phyloP scores from a whole-genome alignment of 352 stramenopile species.

The Pythium grandisporangium region DNA sequence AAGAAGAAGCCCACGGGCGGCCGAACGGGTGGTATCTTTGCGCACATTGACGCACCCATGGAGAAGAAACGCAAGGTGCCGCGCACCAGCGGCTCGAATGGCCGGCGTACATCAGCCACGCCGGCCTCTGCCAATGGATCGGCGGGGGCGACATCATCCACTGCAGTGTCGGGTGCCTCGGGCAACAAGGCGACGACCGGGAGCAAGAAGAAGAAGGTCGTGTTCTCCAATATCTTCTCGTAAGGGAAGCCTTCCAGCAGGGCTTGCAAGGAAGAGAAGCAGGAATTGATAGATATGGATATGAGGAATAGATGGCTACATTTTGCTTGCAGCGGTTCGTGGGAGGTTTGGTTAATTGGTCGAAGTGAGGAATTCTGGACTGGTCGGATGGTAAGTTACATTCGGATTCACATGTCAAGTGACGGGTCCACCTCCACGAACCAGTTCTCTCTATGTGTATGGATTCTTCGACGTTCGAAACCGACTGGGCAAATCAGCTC shows the following conservation, averaged over 20 bases:
- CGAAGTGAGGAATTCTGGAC: too few relatives aligned
- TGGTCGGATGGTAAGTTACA: too few relatives aligned
- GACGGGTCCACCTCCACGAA: too few relatives aligned
- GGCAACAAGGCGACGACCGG: slow-evolving; percentile 16
- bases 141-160: not conserved
- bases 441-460: too few relatives aligned
- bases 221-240: slow-evolving; percentile 69
- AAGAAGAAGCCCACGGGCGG: slow-evolving; percentile 47
- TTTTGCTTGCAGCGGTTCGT: too few relatives aligned
- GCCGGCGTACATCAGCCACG: slow-evolving; percentile 3
- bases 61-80: slow-evolving; percentile 60
- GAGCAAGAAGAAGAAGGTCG: slow-evolving; percentile 81
- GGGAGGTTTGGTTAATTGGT: too few relatives aligned
- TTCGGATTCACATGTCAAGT: too few relatives aligned
- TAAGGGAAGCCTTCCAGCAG: not conserved
- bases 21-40: slow-evolving; percentile 80
- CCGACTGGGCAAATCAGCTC: too few relatives aligned
- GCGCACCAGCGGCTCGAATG: slow-evolving; percentile 5
- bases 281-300: too few relatives aligned
- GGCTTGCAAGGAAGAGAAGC: too few relatives aligned
- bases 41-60: slow-evolving; percentile 54
- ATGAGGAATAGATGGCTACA: too few relatives aligned
- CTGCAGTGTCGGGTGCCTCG: slow-evolving; percentile 1
- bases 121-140: not conserved
- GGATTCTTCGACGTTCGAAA: too few relatives aligned